A percentile compares a stretch with the other conserved stretches of the same genome.
Evolutionary conservation across 345 rosid genomes (phyloP).

Genomic region (Trapa bicornis): DNA sequence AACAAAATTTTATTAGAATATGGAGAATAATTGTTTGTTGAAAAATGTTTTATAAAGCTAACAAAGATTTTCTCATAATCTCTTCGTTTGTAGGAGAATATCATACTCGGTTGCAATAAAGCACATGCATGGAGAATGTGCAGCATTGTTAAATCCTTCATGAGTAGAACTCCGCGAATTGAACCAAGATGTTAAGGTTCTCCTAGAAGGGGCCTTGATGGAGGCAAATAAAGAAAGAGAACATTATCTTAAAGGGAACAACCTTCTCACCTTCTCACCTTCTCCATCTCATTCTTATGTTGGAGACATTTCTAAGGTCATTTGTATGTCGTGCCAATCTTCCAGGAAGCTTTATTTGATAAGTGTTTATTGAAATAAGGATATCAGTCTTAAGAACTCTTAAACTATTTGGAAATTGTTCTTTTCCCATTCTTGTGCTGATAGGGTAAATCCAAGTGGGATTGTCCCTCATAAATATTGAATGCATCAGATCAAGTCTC

Average conservation of each 20-base stretch:
- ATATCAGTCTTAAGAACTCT: too few relatives aligned
- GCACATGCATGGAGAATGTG: conserved; percentile 71
- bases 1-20: too few relatives aligned
- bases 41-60: neutral
- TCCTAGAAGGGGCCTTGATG: conserved; percentile 75
- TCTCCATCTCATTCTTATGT: conserved; percentile 57
- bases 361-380: neutral
- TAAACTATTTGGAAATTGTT: too few relatives aligned
- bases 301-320: conserved; percentile 69
- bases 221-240: conserved; percentile 80
- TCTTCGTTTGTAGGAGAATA: conserved; percentile 52
- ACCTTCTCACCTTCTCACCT: conserved; percentile 35
- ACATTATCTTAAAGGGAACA: conserved; percentile 60
- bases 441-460: too few relatives aligned
- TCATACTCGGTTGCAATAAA: conserved; percentile 71
- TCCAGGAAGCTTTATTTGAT: neutral
- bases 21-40: too few relatives aligned
- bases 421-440: too few relatives aligned
- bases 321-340: neutral
- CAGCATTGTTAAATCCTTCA: conserved; percentile 75
- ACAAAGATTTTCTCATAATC: neutral
- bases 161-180: conserved; percentile 94
- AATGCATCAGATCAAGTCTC: too few relatives aligned
- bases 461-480: too few relatives aligned
- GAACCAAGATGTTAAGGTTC: conserved; percentile 65